phyloP scores from a whole-genome alignment of 1,284 basidiomycete species.

The Phylloboletellus chloephorus region DNA sequence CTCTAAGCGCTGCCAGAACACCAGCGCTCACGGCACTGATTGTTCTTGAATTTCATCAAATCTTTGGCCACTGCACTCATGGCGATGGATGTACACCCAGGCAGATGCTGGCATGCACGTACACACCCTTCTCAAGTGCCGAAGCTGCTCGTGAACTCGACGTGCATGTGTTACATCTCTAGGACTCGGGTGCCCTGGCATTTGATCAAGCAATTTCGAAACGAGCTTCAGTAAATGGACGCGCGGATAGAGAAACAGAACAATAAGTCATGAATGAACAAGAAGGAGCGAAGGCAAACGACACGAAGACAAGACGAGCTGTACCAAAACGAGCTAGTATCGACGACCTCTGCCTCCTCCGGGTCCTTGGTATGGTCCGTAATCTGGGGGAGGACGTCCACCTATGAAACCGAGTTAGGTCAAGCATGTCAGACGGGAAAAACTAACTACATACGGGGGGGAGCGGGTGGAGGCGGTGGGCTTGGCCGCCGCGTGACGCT shows the following conservation, averaged over 20 bases:
- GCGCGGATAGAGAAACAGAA: slow-evolving; percentile 4
- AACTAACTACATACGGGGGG: slow-evolving; percentile 22
- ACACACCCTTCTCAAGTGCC: neutral
- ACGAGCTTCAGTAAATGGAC: slow-evolving; percentile 4
- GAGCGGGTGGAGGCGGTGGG: slow-evolving; percentile 43
- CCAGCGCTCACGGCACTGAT: no score
- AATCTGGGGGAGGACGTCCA: slow-evolving; percentile 62
- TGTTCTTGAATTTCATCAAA: no score
- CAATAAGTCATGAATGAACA: slow-evolving; percentile 22
- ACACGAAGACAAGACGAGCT: neutral
- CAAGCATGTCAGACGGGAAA: slow-evolving; percentile 6
- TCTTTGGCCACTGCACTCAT: no score
- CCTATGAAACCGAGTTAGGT: slow-evolving; percentile 29
- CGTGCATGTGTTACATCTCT: neutral
- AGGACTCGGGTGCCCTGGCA: neutral
- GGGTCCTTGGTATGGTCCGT: slow-evolving; percentile 66
- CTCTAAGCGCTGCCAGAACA: no score
- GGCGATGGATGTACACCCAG: no score
- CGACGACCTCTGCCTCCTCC: slow-evolving; percentile 34
- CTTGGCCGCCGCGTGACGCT: slow-evolving; percentile 46
- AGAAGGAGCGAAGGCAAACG: slow-evolving; percentile 7
- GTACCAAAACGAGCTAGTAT: slow-evolving; percentile 22
- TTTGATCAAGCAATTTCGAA: slow-evolving; percentile 3
- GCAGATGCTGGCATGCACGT: neutral
- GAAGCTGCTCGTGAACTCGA: neutral